phyloP scores from a whole-genome alignment of 106 monocot genomes.

The Dendrobium chrysotoxum region DNA sequence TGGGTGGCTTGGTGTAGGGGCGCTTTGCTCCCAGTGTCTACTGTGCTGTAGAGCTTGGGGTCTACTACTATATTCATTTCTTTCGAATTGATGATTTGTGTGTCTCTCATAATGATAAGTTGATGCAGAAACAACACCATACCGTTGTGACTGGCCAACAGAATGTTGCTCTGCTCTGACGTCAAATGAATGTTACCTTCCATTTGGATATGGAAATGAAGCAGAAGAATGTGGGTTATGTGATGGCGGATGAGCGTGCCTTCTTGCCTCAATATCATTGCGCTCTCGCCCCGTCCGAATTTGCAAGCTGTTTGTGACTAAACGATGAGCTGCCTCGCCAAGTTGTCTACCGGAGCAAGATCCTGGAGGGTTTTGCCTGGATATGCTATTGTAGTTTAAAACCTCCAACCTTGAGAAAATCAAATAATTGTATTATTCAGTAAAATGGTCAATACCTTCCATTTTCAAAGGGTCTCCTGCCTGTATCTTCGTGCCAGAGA shows the following conservation, averaged over 20 bases:
- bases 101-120: conserved; percentile 23
- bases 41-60: conserved; percentile 3
- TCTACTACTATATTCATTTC: conserved; percentile 14
- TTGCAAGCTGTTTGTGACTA: conserved; percentile 77
- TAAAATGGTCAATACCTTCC: conserved; percentile 33
- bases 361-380: conserved; percentile 75
- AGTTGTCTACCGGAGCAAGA: conserved; percentile 61
- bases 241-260: conserved; percentile 13
- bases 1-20: conserved; percentile 13
- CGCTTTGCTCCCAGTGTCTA: conserved; percentile 22
- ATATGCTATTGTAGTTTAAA: background rate
- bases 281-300: background rate
- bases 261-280: conserved; percentile 1
- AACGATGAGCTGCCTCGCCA: conserved; percentile 87
- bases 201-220: conserved; percentile 21
- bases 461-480: conserved; percentile 57
- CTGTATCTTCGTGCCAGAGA: conserved; percentile 93
- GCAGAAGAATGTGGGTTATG: conserved; percentile 5
- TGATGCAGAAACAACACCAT: conserved; percentile 17
- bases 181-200: conserved; percentile 17
- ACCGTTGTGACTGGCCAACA: conserved; percentile 12
- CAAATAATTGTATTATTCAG: background rate
- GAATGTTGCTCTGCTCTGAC: conserved; percentile 16
- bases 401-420: background rate
- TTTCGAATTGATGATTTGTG: conserved; percentile 12